phyloP scores from a whole-genome alignment of 352 stramenopile species.

The Globisporangium spinosum region DNA sequence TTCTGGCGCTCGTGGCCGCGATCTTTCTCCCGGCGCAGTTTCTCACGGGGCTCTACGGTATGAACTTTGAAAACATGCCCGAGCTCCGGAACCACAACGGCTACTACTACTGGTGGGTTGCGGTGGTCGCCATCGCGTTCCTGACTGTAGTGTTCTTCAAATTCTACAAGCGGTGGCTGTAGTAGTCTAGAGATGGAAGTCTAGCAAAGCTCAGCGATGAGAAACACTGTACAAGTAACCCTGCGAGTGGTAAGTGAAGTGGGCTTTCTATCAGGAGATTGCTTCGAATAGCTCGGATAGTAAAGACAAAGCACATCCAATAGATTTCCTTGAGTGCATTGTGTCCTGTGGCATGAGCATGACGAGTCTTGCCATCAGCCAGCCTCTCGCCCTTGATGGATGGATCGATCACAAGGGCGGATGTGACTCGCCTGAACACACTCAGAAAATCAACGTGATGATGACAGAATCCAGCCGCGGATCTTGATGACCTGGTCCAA shows the following conservation, averaged over 20 bases:
- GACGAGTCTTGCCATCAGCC: too few species aligned
- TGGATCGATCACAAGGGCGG: too few species aligned
- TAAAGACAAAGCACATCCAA: not conserved
- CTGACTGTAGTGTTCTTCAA: conserved; percentile 58
- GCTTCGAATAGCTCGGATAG: not conserved
- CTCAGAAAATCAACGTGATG: not conserved
- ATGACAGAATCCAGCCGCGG: too few species aligned
- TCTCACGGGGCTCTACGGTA: conserved; percentile 85
- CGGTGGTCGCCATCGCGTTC: conserved; percentile 43
- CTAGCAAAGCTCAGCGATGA: not conserved
- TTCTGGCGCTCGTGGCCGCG: conserved; percentile 77
- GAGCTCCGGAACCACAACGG: conserved; percentile 72
- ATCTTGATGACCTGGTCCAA: not conserved
- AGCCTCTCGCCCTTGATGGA: too few species aligned
- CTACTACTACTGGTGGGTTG: conserved; percentile 80
- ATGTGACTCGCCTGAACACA: too few species aligned
- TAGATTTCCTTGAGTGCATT: too few species aligned
- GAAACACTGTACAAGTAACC: not conserved
- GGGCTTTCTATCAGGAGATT: not conserved
- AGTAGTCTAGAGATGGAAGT: conserved; percentile 3
- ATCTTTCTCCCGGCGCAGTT: conserved; percentile 85
- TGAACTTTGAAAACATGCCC: conserved; percentile 89
- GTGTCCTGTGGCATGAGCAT: too few species aligned
- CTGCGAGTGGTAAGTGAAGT: too few species aligned
- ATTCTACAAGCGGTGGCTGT: conserved; percentile 75